Conservation (phyloP, 164 flowering plant genomes). For the Vitis labrusca region DNA sequence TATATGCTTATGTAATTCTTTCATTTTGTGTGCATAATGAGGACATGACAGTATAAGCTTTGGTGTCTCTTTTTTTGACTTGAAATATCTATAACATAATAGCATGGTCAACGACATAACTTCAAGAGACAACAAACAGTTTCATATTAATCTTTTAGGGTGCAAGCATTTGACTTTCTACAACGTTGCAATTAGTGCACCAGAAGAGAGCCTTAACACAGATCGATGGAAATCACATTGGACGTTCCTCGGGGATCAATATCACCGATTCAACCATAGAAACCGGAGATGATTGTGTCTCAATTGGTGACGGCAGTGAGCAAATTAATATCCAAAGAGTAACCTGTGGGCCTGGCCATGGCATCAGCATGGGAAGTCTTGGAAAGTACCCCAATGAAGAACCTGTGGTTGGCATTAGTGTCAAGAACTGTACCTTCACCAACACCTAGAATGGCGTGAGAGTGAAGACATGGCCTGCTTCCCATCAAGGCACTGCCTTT, state of each 20-base stretch:
- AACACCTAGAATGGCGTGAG: slow-evolving; percentile 21
- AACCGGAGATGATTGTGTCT: slow-evolving; percentile 54
- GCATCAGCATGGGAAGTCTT: slow-evolving; percentile 28
- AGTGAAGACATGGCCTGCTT: slow-evolving; percentile 25
- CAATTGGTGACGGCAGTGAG: not conserved
- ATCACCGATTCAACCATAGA: slow-evolving; percentile 17
- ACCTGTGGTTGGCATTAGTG: slow-evolving; percentile 10
- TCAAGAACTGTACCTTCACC: slow-evolving; percentile 12
- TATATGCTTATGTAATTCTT: too few relatives aligned
- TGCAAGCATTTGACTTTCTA: slow-evolving; percentile 26
- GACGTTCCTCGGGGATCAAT: slow-evolving; percentile 18
- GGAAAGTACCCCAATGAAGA: slow-evolving; percentile 12
- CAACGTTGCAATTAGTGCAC: slow-evolving; percentile 24
- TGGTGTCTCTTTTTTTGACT: too few relatives aligned
- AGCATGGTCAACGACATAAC: slow-evolving; percentile 18
- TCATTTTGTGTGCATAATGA: too few relatives aligned
- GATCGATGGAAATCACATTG: slow-evolving; percentile 47
- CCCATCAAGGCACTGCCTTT: not conserved
- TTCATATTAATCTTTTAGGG: not conserved
- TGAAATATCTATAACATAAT: slow-evolving; percentile 13
- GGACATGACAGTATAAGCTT: too few relatives aligned
- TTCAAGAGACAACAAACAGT: slow-evolving; percentile 30
- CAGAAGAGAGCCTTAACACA: slow-evolving; percentile 33
- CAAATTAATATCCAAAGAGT: slow-evolving; percentile 8
- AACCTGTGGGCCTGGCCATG: slow-evolving; percentile 23